These are phyloP conservation scores for Zygoascus tannicola DNA, from an alignment of 805 yeast genomes.

Conservation along the genomic window DNA sequence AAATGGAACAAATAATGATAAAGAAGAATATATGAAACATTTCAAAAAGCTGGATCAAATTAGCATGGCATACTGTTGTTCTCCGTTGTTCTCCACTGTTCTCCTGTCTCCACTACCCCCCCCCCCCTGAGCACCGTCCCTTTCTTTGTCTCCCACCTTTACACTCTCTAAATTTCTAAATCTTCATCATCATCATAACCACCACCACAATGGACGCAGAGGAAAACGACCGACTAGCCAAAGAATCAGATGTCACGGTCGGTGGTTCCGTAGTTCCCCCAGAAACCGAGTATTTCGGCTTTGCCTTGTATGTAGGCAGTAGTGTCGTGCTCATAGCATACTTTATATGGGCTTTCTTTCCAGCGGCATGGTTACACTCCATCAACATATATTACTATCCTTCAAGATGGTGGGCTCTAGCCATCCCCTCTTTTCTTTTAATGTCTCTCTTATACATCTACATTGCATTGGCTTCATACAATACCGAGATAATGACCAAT, in stretches of 20 bases:
- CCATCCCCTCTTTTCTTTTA: constrained; percentile 61
- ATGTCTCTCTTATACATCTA: constrained; percentile 67
- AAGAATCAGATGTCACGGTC: constrained; percentile 30
- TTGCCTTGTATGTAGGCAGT: constrained; percentile 66
- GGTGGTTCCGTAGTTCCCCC: constrained; percentile 32
- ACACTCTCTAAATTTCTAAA: too few species aligned
- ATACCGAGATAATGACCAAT: constrained; percentile 64
- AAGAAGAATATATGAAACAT: too few species aligned
- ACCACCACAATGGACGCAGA: constrained; percentile 8
- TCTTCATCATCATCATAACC: too few species aligned
- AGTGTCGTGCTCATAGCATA: constrained; percentile 47
- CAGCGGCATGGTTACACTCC: constrained; percentile 44
- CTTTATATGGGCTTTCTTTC: constrained; percentile 67
- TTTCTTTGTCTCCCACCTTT: too few species aligned
- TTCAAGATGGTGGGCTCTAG: constrained; percentile 84
- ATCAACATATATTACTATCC: constrained; percentile 67
- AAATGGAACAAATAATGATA: too few species aligned
- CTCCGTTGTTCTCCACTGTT: too few species aligned
- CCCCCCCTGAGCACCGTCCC: too few species aligned
- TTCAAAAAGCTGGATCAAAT: too few species aligned
- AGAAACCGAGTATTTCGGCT: constrained; percentile 73
- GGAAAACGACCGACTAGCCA: constrained; percentile 25
- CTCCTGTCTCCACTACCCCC: too few species aligned
- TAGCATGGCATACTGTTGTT: too few species aligned
- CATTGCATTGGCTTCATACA: constrained; percentile 59